These are phyloP conservation scores for Myrica gale DNA, from an alignment of 306 rosid genomes.

Conservation along the genomic window DNA sequence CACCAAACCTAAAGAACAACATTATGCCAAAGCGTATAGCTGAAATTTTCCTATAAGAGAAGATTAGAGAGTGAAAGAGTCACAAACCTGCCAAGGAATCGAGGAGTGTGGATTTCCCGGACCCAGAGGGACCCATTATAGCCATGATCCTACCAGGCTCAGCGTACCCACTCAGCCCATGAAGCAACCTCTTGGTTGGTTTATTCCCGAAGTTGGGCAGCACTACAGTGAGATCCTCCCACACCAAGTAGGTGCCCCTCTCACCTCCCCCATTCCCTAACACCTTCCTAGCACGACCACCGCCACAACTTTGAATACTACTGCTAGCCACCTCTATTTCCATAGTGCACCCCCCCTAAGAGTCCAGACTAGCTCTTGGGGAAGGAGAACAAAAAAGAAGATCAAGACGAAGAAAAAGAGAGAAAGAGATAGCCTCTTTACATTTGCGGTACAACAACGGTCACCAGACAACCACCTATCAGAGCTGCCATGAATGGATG, in stretches of 20 bases:
- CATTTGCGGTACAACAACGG: constrained; percentile 32
- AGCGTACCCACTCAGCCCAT: constrained; percentile 75
- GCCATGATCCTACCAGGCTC: constrained; percentile 89
- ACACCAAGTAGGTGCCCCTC: constrained; percentile 71
- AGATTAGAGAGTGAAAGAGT: constrained; percentile 6
- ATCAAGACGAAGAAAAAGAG: neutral
- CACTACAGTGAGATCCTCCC: constrained; percentile 82
- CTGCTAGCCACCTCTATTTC: constrained; percentile 46
- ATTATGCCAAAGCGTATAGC: too few species aligned
- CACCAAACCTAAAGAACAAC: too few species aligned
- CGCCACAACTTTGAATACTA: constrained; percentile 12
- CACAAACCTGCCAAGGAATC: constrained; percentile 60
- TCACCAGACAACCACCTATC: constrained; percentile 61
- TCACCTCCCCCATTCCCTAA: constrained; percentile 29
- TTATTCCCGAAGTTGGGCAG: constrained; percentile 67
- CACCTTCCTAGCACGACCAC: constrained; percentile 10
- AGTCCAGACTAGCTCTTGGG: neutral
- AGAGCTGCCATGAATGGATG: constrained; percentile 31
- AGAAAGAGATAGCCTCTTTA: neutral
- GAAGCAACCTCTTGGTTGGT: constrained; percentile 73
- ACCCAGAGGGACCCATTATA: constrained; percentile 93
- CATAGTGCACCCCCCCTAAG: constrained; percentile 30
- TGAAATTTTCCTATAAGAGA: neutral
- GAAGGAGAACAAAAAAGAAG: neutral
- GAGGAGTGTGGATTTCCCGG: constrained; percentile 86